phyloP scores from a whole-genome alignment of 805 yeast species.

The Tetrapisispora phaffii region DNA sequence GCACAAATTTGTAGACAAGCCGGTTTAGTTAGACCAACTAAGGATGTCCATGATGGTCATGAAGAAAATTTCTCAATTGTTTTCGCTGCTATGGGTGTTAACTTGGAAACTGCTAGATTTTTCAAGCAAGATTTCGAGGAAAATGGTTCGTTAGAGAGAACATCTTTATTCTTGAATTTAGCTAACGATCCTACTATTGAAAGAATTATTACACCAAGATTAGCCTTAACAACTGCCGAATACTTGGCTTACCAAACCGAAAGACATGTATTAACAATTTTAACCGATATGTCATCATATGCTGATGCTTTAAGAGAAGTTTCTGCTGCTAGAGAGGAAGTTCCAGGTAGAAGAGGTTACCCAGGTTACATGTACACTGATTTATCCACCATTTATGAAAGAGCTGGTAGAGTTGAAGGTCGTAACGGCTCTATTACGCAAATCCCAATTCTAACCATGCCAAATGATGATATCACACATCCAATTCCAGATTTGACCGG shows the following conservation, averaged over 20 bases:
- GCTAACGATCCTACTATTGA: conserved; percentile 99
- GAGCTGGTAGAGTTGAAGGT: conserved; percentile 99
- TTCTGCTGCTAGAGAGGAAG: conserved; percentile 99
- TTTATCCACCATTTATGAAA: conserved; percentile 96
- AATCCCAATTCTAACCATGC: conserved; percentile 98
- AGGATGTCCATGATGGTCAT: conserved; percentile 99
- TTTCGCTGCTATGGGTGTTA: conserved; percentile 99
- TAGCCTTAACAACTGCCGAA: conserved; percentile 97
- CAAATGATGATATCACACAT: conserved; percentile 98
- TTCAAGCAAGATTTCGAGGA: conserved; percentile 99
- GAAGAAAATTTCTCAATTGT: conserved; percentile 99
- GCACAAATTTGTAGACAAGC: conserved; percentile 99
- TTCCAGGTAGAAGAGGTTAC: conserved; percentile 99
- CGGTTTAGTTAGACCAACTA: conserved; percentile 96
- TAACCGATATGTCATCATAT: conserved; percentile 99
- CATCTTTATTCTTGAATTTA: conserved; percentile 88
- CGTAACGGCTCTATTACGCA: conserved; percentile 99
- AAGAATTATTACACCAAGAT: conserved; percentile 97
- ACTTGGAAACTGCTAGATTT: conserved; percentile 95
- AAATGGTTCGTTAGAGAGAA: conserved; percentile 96
- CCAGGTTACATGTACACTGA: conserved; percentile 99
- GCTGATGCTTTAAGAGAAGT: conserved; percentile 99
- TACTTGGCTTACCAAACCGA: conserved; percentile 98
- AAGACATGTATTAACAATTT: conserved; percentile 94
- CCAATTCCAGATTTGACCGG: conserved; percentile 99